Evolutionary conservation across 371 early-diverging fungal genomes (phyloP).

Genomic region (Chytridiales sp.): DNA sequence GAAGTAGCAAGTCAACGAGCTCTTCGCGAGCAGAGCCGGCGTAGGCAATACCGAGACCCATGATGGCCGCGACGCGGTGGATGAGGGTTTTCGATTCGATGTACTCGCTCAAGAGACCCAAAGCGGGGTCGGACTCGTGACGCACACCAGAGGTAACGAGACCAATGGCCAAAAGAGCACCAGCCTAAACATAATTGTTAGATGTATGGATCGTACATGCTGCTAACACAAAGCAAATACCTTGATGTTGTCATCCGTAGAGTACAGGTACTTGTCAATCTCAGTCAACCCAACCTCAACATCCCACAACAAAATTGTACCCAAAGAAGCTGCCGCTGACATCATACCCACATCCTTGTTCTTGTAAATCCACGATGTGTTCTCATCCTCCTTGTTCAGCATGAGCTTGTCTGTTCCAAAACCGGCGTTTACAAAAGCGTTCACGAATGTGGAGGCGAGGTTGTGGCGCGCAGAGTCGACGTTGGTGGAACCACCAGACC

Average conservation of each 20-base stretch:
- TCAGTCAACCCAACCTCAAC: conserved; percentile 84
- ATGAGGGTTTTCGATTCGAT: conserved; percentile 58
- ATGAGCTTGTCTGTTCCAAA: conserved; percentile 94
- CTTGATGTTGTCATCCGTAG: conserved; percentile 84
- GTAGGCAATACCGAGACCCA: conserved; percentile 92
- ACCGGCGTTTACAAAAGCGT: conserved; percentile 97
- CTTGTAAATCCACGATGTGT: conserved; percentile 87
- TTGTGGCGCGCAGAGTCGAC: conserved; percentile 95
- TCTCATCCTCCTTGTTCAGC: conserved; percentile 71
- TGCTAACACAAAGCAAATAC: conserved; percentile 43
- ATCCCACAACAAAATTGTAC: conserved; percentile 91
- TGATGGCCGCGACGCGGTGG: conserved; percentile 63
- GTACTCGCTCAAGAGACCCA: conserved; percentile 86
- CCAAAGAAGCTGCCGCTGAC: conserved; percentile 92
- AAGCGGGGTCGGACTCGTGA: conserved; percentile 90
- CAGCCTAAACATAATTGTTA: conserved; percentile 63
- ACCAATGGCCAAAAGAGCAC: conserved; percentile 92
- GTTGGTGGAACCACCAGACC: conserved; percentile 57
- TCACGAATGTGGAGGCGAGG: conserved; percentile 94
- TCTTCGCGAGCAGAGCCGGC: conserved; percentile 89
- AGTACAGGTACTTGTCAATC: conserved; percentile 92
- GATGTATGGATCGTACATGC: not conserved
- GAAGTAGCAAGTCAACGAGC: conserved; percentile 76
- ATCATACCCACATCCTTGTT: conserved; percentile 96
- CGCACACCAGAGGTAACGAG: conserved; percentile 86